These are phyloP conservation scores for Dunaliella primolecta DNA, from an alignment of 139 green algal species.

Conservation along the genomic window DNA sequence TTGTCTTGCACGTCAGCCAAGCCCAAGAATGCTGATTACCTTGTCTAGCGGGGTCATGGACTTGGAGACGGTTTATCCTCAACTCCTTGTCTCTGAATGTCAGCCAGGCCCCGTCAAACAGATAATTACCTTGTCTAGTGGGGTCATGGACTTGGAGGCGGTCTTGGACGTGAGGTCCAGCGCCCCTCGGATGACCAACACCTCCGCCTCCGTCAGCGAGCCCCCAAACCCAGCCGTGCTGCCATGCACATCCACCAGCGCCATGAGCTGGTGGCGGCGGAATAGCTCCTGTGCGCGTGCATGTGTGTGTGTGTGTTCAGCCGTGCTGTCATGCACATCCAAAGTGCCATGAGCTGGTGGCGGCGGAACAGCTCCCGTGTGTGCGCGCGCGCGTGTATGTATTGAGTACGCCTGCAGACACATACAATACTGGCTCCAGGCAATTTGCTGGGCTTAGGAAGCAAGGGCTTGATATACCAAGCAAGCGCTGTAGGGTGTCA, in stretches of 20 bases:
- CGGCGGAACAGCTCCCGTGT: slow-evolving; percentile 68
- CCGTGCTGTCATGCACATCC: slow-evolving; percentile 68
- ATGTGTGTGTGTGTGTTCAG: slow-evolving; percentile 26
- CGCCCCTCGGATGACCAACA: slow-evolving; percentile 68
- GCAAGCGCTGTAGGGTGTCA: no score
- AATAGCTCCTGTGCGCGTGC: slow-evolving; percentile 57
- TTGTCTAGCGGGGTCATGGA: slow-evolving; percentile 89
- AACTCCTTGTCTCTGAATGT: no score
- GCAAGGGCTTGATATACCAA: no score
- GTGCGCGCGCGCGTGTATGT: not conserved
- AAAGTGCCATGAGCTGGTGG: slow-evolving; percentile 86
- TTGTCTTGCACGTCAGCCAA: no score
- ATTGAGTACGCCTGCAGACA: no score
- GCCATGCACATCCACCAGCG: slow-evolving; percentile 83
- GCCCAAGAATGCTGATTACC: no score
- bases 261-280: slow-evolving; percentile 81
- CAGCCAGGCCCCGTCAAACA: no score
- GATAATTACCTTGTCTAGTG: slow-evolving; percentile 85
- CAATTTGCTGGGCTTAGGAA: no score
- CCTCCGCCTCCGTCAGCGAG: slow-evolving; percentile 58
- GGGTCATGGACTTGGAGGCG: slow-evolving; percentile 74
- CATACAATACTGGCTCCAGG: no score
- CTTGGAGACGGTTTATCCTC: slow-evolving; percentile 59
- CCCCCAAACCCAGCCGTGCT: slow-evolving; percentile 71
- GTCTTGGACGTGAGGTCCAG: slow-evolving; percentile 88